Conservation (phyloP, 768 basidiomycete species). For the Collybia sordida region DNA sequence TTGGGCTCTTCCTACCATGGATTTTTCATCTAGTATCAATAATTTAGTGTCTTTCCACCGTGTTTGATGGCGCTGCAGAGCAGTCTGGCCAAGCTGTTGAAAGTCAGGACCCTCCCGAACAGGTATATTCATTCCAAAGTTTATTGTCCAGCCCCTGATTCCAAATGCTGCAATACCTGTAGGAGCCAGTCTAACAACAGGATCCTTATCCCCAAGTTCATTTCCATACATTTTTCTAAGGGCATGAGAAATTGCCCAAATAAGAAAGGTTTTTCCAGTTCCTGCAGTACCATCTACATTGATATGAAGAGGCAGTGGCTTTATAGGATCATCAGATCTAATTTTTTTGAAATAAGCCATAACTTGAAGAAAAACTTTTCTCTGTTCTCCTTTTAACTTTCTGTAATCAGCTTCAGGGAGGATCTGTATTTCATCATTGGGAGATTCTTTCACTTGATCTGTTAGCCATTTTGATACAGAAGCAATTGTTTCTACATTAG, state of each 20-base stretch:
- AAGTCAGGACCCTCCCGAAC: slow-evolving; percentile 1
- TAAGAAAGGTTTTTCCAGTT: slow-evolving; percentile 24
- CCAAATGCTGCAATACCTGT: too few relatives aligned
- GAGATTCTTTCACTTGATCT: slow-evolving; percentile 17
- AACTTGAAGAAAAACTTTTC: slow-evolving; percentile 8
- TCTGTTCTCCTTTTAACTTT: slow-evolving; percentile 7
- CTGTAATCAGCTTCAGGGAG: slow-evolving; percentile 14
- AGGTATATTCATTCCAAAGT: slow-evolving; percentile 7
- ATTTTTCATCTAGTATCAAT: too few relatives aligned
- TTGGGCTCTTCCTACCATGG: too few relatives aligned
- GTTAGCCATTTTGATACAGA: slow-evolving; percentile 14
- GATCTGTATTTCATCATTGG: slow-evolving; percentile 19
- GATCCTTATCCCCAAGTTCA: slow-evolving; percentile 14
- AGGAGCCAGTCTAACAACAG: slow-evolving; percentile 19
- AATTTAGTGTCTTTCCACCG: too few relatives aligned
- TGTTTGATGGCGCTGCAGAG: too few relatives aligned
- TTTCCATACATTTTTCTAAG: slow-evolving; percentile 11
- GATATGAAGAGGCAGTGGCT: slow-evolving; percentile 8
- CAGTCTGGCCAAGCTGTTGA: too few relatives aligned
- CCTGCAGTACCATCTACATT: slow-evolving; percentile 29
- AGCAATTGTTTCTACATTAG: not conserved
- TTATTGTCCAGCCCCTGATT: slow-evolving; percentile 19
- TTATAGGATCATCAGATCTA: slow-evolving; percentile 1
- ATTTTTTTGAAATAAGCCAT: slow-evolving; percentile 11
- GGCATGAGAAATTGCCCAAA: slow-evolving; percentile 20